A percentile compares a stretch with the other conserved stretches of the same genome.
Conservation (phyloP, 2,329 filamentous ascomycete genomes). For the Myotisia sp. region DNA sequence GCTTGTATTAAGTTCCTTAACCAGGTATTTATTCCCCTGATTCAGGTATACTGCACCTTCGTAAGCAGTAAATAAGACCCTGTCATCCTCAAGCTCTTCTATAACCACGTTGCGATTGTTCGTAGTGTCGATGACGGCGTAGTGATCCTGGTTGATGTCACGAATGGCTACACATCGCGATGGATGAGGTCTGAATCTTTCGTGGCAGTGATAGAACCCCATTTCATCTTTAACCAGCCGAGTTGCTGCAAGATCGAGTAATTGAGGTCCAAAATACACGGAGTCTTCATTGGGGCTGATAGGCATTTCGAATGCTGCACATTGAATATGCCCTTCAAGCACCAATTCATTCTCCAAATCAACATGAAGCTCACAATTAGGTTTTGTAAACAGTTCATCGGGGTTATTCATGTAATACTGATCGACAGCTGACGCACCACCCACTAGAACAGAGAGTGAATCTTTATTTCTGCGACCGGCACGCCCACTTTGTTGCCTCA, state of each 20-base stretch:
- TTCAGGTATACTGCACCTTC: constrained; percentile 95
- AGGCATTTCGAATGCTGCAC: constrained; percentile 88
- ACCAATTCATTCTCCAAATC: constrained; percentile 87
- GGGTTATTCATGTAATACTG: constrained; percentile 97
- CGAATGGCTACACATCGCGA: constrained; percentile 75
- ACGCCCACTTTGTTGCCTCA: constrained; percentile 85
- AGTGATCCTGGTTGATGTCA: constrained; percentile 81
- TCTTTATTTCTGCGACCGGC: constrained; percentile 88
- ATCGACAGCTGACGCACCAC: constrained; percentile 78
- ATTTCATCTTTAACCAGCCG: constrained; percentile 58
- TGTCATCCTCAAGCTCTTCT: constrained; percentile 87
- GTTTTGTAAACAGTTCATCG: constrained; percentile 76
- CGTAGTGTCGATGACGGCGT: constrained; percentile 77
- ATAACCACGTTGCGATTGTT: constrained; percentile 63
- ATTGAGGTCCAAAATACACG: constrained; percentile 62
- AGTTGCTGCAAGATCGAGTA: constrained; percentile 57
- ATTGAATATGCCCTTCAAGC: constrained; percentile 86
- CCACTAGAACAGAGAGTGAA: constrained; percentile 76
- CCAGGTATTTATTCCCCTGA: constrained; percentile 83
- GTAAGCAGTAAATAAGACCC: constrained; percentile 92
- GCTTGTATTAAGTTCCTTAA: constrained; percentile 75
- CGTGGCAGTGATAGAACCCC: constrained; percentile 82
- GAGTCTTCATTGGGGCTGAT: constrained; percentile 63
- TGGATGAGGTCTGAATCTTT: constrained; percentile 72
- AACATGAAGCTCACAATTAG: constrained; percentile 76